These are phyloP conservation scores for Cladobotryum protrusum DNA, from an alignment of 2,329 filamentous ascomycete species.

Conservation along the genomic window DNA sequence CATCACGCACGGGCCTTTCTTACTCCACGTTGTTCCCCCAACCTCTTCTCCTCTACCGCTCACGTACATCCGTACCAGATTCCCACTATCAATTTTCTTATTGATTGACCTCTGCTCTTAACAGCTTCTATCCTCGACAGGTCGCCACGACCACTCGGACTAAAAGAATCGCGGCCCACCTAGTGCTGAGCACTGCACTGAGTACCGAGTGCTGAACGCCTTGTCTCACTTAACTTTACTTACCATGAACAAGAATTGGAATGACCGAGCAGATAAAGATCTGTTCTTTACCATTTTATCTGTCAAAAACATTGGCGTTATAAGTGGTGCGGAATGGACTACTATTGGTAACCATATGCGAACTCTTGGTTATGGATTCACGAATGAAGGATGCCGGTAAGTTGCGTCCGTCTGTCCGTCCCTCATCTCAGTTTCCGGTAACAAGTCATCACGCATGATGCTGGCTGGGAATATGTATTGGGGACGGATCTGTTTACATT, in stretches of 20 bases:
- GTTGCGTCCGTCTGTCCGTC: slow-evolving; percentile 22
- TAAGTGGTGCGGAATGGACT: slow-evolving; percentile 57
- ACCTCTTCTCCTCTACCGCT: slow-evolving; percentile 12
- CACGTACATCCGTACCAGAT: no score
- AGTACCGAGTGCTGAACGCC: neutral
- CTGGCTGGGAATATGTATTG: neutral
- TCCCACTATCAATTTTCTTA: slow-evolving; percentile 38
- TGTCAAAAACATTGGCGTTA: slow-evolving; percentile 57
- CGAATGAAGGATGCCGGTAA: slow-evolving; percentile 59
- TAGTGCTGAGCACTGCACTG: no score
- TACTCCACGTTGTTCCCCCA: slow-evolving; percentile 16
- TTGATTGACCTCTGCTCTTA: slow-evolving; percentile 30
- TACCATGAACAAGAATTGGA: slow-evolving; percentile 53
- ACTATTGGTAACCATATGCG: slow-evolving; percentile 58
- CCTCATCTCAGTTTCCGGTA: neutral
- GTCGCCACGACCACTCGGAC: slow-evolving; percentile 8
- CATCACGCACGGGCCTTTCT: slow-evolving; percentile 23
- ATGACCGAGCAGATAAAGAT: slow-evolving; percentile 55
- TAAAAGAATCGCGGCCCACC: slow-evolving; percentile 10
- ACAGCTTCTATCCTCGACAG: slow-evolving; percentile 26
- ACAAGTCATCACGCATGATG: neutral
- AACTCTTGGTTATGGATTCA: slow-evolving; percentile 53
- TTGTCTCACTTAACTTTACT: slow-evolving; percentile 3
- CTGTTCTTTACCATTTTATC: slow-evolving; percentile 58
- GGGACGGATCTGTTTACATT: neutral